phyloP scores from a whole-genome alignment of 345 rosid genomes.

The Nephelium lappaceum region DNA sequence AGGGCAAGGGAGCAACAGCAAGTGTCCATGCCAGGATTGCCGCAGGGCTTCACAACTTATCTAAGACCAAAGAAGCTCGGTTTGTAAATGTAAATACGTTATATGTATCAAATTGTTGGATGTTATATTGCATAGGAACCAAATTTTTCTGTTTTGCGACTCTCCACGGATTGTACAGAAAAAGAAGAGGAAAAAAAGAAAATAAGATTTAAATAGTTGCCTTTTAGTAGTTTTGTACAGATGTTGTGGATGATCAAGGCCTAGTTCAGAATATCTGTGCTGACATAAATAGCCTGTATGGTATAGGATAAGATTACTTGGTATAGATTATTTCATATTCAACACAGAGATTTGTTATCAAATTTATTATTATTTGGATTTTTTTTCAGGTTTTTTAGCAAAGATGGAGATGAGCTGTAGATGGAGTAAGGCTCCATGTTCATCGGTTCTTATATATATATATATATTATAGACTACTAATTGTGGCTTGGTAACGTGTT shows the following conservation, averaged over 20 bases:
- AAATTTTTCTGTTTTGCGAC: not conserved
- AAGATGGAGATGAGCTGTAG: no score
- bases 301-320: no score
- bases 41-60: conserved; percentile 63
- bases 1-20: conserved; percentile 75
- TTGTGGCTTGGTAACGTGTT: no score
- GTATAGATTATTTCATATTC: no score
- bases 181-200: not conserved
- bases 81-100: conserved; percentile 37
- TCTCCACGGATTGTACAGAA: not conserved
- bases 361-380: no score
- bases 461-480: no score
- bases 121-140: not conserved
- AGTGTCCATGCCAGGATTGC: conserved; percentile 70
- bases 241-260: not conserved
- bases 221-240: not conserved
- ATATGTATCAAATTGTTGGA: not conserved
- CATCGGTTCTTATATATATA: no score
- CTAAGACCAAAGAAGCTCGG: conserved; percentile 85
- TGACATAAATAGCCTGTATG: no score
- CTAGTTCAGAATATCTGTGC: no score
- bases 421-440: no score
- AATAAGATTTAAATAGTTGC: not conserved
- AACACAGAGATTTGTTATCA: no score
- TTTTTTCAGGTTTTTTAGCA: no score